Evolutionary conservation across 306 rosid genomes (phyloP), one percentile per base, ranked within the genome.

Genomic region (Glycine soja): DNA sequence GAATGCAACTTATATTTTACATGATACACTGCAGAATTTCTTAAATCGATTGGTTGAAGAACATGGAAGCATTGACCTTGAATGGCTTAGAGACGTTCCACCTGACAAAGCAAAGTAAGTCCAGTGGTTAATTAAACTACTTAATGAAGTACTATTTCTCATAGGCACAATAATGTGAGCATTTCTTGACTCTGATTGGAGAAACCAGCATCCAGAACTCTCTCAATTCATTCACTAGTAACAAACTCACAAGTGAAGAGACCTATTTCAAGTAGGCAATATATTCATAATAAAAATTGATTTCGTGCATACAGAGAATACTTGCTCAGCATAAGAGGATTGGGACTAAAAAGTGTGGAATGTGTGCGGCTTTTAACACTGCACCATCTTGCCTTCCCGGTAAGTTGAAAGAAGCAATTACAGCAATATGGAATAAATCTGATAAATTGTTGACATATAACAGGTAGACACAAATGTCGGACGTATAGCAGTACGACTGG

Each of bases 401-500:
- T 96, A 89, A 93, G 99, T 83, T 80, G 46, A 46, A 56, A 69
- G 70, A 83, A 24, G 77, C 72, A 67, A 79, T 30, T 72, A 54
- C 24, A 69, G 59, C 53, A 85, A 81, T 51, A 72, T 48, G 61
- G 53, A 79, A 84, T 48, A 59, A 57, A 71, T 81, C 74, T 88
- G 14, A 80, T 65, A 42, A 16, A 63, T 47, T 67, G 36, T 70
- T 54, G 69, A 72, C 86, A 68, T 80, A 71, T 52, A 81, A 79
- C 85, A 96, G 99, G 99, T 96, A 81, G 99, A 96, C 89, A 96
- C 99, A 83, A 96, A 96, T 87, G 99, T 96, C 70, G 99, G 99
- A 73, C 98, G 99, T 8, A 96, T 96, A 83, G 99, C 98, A 38
- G 99, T 96, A 79, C 87, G 99, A 81, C 83, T 96, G 75, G 99